Percentiles rank a stretch among this genome's conserved stretches.
phyloP scores from a whole-genome alignment of 805 yeast genomes.

The Nakazawaea ishiwadae region DNA sequence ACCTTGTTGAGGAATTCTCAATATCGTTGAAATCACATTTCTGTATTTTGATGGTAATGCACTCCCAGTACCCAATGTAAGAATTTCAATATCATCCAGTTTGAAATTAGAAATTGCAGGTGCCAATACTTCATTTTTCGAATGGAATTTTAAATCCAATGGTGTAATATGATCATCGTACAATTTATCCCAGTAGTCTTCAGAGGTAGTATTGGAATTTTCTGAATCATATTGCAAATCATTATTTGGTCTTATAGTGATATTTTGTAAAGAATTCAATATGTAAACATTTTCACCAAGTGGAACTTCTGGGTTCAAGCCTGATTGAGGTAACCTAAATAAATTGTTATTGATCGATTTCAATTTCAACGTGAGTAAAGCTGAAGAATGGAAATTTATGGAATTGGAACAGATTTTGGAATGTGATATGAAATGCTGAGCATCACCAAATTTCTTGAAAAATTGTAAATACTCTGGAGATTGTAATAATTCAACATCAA shows the following conservation, averaged over 20 bases:
- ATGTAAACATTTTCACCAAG: conserved; percentile 19
- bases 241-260: conserved; percentile 19
- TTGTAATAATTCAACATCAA: conserved; percentile 36
- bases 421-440: conserved; percentile 73
- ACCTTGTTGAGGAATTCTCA: conserved; percentile 74
- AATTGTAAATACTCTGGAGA: conserved; percentile 33
- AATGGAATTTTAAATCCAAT: conserved; percentile 23
- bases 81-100: conserved; percentile 60
- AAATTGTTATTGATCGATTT: conserved; percentile 43
- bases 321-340: conserved; percentile 34
- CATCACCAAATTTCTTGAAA: conserved; percentile 51
- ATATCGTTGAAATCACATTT: conserved; percentile 77
- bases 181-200: conserved; percentile 27
- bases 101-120: no score
- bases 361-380: conserved; percentile 49
- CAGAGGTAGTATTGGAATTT: no score
- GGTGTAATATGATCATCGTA: conserved; percentile 27
- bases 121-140: conserved; percentile 32
- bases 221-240: neutral
- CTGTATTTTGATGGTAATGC: conserved; percentile 82
- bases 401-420: conserved; percentile 56
- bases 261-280: conserved; percentile 23
- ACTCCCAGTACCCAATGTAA: conserved; percentile 90
- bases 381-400: conserved; percentile 53
- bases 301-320: conserved; percentile 3